Base-by-base conservation (phyloP, 2,329 filamentous ascomycete species). In the Cladosporium sp. region DNA sequence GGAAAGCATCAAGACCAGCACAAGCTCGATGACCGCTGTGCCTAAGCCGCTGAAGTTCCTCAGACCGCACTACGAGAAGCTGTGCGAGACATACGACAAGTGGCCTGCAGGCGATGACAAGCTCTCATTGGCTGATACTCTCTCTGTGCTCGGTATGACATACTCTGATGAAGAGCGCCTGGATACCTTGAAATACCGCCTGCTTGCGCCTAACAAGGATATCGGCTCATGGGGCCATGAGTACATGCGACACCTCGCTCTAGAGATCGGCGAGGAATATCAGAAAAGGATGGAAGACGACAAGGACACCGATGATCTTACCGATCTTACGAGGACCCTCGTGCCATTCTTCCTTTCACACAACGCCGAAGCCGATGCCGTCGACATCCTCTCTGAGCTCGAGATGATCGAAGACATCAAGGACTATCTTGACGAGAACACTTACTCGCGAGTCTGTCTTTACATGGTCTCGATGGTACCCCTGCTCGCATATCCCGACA, bases 391-490 rank as follows among this genome's bases (percentile, higher is more conserved):
- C 77, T 96, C 90, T 67, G 94, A 98, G 72, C 76, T 98, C 53
- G 93, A 98, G 72, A 95, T 96, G 67, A 97, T 98, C 59, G 89
- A 96, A 64, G 77, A 91, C 64, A 86, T 98, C 39, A 84, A 88
- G 50, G 80, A 89, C 58, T 94, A 91, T 62, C 79, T 98, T 46
- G 93, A 98, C 68, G 86, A 94, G 68, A 85, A 97, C 72, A 97
- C 91, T 20, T 98, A 95, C 68, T 78, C 86, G 46, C 79, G 93
- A 64, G 93, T 96, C 50, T 97, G 93, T 67, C 74, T 98, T 59
- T 98, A 98, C 74, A 95, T 98, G 85, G 89, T 95, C 61, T 95
- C 89, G 76, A 97, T 97, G 88, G 93, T 98, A 59, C 95, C 93
- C 65, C 81, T 98, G 16, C 83, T 98, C 68, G 96, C 93, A 48